Percentiles rank a stretch among this genome's conserved stretches.
phyloP scores from a whole-genome alignment of 768 basidiomycete genomes.

The Lepiota subincarnata region DNA sequence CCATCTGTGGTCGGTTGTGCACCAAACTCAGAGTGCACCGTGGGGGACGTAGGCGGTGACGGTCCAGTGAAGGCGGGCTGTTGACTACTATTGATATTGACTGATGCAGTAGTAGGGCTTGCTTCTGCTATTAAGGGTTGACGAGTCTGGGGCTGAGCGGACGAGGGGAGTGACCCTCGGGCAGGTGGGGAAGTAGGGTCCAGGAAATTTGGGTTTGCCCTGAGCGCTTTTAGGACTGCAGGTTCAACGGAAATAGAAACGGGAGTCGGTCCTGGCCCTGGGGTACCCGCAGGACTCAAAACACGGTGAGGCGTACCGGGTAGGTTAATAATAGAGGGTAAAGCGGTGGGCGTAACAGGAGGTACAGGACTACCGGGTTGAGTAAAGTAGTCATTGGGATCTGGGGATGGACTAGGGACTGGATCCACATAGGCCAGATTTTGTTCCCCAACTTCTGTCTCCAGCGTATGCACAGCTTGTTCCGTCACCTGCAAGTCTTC shows the following conservation, averaged over 20 bases:
- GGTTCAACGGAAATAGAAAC: slow-evolving; percentile 21
- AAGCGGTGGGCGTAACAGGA: slow-evolving; percentile 12
- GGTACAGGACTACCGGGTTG: slow-evolving; percentile 5
- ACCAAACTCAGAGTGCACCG: too few relatives aligned
- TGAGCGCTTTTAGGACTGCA: slow-evolving; percentile 19
- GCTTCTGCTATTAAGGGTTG: neutral
- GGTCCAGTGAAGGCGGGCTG: neutral
- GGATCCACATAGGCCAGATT: neutral
- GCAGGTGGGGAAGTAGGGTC: neutral
- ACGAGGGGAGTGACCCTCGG: neutral
- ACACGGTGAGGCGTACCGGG: slow-evolving; percentile 20
- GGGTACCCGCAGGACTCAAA: slow-evolving; percentile 19
- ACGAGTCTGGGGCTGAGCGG: neutral
- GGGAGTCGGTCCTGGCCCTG: slow-evolving; percentile 18
- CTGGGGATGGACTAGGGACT: neutral
- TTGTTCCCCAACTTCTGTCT: neutral
- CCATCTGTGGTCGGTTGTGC: neutral
- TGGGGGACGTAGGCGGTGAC: neutral
- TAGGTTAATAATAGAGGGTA: slow-evolving; percentile 16
- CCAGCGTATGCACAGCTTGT: neutral
- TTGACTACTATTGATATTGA: neutral
- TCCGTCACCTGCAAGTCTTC: neutral
- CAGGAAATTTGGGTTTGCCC: slow-evolving; percentile 8
- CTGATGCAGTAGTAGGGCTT: neutral
- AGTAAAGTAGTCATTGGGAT: slow-evolving; percentile 1